Evolutionary conservation across 2,329 filamentous ascomycete genomes (phyloP), one percentile per base, ranked within the genome.

Genomic region (Sarocladium kiliense): DNA sequence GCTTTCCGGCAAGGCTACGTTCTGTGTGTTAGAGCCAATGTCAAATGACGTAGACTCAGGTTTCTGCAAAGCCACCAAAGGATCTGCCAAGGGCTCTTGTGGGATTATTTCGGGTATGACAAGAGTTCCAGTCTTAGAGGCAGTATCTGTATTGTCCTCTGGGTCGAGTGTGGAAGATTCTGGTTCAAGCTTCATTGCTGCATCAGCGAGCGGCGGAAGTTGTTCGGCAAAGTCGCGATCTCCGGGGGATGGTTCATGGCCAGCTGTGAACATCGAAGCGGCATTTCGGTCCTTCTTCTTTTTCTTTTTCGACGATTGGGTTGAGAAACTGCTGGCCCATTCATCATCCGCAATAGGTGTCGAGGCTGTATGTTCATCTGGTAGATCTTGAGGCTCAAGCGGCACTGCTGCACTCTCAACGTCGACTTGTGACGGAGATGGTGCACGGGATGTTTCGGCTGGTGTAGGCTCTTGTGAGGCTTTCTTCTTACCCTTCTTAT

Each of bases 271-370:
- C 10, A 26, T 6, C 25, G 26, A 19, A 21, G 44, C 12, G 26
- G 56, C 53, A 39, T 60, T 60, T 30, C 50, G 57, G 32, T 58
- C 63, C 53, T 64, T 60, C 23, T 62, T 66, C 54, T 69, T 71
- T 56, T 67, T 68, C 37, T 66, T 66, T 54, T 66, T 64, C 16
- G 60, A 59, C 26, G 61, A 64, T 25, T 59, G 47, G 39, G 58
- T 34, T 10, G 58, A 53, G 37, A 50, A 47, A 21, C 50, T 50
- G 5, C 57, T 56, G 2, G 54, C 7, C 57, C 54, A 53, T 7
- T 59, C 56, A 11, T 60, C 56, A 7, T 53, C 18, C 12, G 27
- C 37, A 14, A 16, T 26, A 23, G 36, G 42, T 18, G 23, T 16
- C 9, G 2, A 21, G 14, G 16, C 9, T 26, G 18, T 5, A 10